Percentiles rank a stretch among this genome's conserved stretches.
Conservation (phyloP, 2,329 filamentous ascomycete genomes). For the Knoxdaviesia proteae region DNA sequence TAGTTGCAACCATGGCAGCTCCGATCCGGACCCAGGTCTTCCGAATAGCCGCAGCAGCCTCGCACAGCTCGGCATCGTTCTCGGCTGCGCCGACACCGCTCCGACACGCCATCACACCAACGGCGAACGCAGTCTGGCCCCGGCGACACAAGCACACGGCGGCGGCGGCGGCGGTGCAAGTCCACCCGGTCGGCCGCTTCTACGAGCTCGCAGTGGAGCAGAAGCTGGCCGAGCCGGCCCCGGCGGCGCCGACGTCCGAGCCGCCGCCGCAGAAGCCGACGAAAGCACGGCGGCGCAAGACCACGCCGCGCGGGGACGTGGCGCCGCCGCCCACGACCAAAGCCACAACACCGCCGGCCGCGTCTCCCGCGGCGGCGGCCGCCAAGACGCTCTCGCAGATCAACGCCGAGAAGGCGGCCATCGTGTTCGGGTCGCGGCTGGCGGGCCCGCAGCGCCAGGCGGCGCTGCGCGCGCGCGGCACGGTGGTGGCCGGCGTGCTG, state of each 20-base stretch:
- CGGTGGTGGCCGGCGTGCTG: slow-evolving; percentile 52
- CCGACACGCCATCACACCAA: no score
- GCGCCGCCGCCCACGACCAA: background rate
- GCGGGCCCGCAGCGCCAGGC: slow-evolving; percentile 46
- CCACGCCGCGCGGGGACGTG: background rate
- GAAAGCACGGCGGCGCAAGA: background rate
- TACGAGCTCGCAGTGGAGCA: slow-evolving; percentile 26
- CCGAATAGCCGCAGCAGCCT: no score
- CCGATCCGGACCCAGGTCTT: no score
- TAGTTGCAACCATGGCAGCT: no score
- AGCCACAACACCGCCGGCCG: background rate
- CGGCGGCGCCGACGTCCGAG: background rate
- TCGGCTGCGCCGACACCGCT: no score
- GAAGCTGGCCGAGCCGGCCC: slow-evolving; percentile 5
- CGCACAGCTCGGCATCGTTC: no score
- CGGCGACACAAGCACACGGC: no score
- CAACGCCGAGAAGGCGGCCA: slow-evolving; percentile 32
- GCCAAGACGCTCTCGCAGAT: slow-evolving; percentile 18
- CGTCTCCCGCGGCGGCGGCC: slow-evolving; percentile 8
- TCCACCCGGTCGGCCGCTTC: slow-evolving; percentile 30
- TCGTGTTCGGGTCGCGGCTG: slow-evolving; percentile 67
- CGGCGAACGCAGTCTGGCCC: no score
- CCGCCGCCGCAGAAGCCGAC: background rate
- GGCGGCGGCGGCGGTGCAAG: slow-evolving; percentile 11
- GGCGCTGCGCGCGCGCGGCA: slow-evolving; percentile 35